phyloP scores from a whole-genome alignment of 2,329 filamentous ascomycete genomes.

The Achaetomium macrosporum region DNA sequence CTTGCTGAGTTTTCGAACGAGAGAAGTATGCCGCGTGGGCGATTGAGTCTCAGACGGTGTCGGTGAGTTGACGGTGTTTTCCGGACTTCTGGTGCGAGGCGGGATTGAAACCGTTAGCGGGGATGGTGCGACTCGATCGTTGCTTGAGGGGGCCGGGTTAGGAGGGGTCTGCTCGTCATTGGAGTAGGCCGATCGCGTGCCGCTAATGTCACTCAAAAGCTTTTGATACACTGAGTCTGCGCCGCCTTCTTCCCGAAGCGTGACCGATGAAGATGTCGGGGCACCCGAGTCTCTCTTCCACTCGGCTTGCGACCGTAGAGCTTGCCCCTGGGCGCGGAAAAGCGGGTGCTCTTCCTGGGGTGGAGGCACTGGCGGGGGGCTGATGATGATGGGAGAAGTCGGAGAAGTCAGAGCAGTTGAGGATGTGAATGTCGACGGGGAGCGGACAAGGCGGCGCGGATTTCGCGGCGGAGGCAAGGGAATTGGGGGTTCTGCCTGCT shows the following conservation, averaged over 20 bases:
- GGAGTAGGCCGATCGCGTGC: conserved; percentile 30
- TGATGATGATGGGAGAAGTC: conserved; percentile 27
- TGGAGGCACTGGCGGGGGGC: conserved; percentile 32
- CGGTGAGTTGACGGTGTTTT: conserved; percentile 9
- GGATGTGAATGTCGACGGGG: conserved; percentile 23
- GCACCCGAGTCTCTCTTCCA: conserved; percentile 53
- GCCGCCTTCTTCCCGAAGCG: conserved; percentile 34
- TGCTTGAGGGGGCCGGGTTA: conserved; percentile 1
- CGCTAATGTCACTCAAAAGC: conserved; percentile 22
- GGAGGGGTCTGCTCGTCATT: conserved; percentile 20
- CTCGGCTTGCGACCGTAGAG: conserved; percentile 27
- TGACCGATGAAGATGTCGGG: conserved; percentile 38
- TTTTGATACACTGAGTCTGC: conserved; percentile 23
- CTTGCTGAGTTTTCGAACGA: conserved; percentile 17
- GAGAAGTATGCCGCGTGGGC: conserved; percentile 13
- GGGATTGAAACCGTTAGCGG: conserved; percentile 20
- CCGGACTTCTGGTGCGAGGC: conserved; percentile 7
- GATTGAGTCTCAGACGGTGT: conserved; percentile 6
- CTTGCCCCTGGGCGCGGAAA: conserved; percentile 35
- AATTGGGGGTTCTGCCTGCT: conserved; percentile 52
- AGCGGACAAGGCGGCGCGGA: conserved; percentile 31
- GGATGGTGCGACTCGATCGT: conserved; percentile 2
- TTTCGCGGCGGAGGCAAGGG: conserved; percentile 42
- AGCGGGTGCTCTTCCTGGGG: conserved; percentile 50
- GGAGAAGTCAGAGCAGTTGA: conserved; percentile 20